Evolutionary conservation across 768 basidiomycete species (phyloP).

Genomic region (Termitomyces sp.): DNA sequence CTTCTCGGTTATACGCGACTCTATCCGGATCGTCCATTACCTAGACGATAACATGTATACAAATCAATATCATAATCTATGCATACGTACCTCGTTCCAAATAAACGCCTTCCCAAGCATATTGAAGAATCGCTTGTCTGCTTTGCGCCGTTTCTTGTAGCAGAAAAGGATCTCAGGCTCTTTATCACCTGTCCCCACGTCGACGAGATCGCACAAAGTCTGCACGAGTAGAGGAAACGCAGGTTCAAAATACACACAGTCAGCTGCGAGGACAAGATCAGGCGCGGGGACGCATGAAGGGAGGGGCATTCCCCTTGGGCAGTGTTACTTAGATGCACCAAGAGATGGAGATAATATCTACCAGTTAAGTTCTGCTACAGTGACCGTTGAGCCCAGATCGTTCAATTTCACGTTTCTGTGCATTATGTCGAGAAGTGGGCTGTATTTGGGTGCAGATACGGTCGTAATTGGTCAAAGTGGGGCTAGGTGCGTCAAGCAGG

Average conservation of each 20-base stretch:
- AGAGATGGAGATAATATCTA: slow-evolving; percentile 25
- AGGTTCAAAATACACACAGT: slow-evolving; percentile 95
- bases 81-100: slow-evolving; percentile 10
- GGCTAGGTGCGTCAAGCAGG: background rate
- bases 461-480: background rate
- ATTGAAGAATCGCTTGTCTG: slow-evolving; percentile 13
- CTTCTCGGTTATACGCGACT: slow-evolving; percentile 9
- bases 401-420: slow-evolving; percentile 66
- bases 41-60: background rate
- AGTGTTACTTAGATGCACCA: slow-evolving; percentile 5
- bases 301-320: slow-evolving; percentile 57
- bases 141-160: slow-evolving; percentile 89
- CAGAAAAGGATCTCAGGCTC: slow-evolving; percentile 78
- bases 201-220: slow-evolving; percentile 64
- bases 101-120: slow-evolving; percentile 10
- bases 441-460: slow-evolving; percentile 22
- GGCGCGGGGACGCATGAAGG: slow-evolving; percentile 42
- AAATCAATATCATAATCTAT: background rate
- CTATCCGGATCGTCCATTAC: slow-evolving; percentile 12
- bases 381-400: slow-evolving; percentile 41
- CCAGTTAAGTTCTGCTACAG: slow-evolving; percentile 80
- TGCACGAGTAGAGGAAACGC: slow-evolving; percentile 83
- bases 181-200: slow-evolving; percentile 13
- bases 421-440: slow-evolving; percentile 79
- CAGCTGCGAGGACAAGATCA: slow-evolving; percentile 81